These are phyloP conservation scores for Blyttiomyces sp. DNA, from an alignment of 371 early-diverging fungal genomes.

Conservation along the genomic window DNA sequence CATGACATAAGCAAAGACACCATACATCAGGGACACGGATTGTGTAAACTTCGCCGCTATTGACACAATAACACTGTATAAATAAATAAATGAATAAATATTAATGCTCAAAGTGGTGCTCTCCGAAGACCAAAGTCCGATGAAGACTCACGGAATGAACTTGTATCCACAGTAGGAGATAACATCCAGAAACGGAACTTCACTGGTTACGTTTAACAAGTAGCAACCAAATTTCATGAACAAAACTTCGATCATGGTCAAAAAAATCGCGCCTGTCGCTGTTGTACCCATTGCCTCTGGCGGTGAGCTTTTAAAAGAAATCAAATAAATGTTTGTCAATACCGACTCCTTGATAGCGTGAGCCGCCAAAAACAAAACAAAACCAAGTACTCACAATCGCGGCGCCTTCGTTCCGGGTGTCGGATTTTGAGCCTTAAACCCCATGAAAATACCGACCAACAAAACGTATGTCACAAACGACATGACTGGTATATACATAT, in stretches of 20 bases:
- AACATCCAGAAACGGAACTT: conserved; percentile 83
- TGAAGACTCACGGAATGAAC: conserved; percentile 71
- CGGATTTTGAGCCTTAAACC: too few relatives aligned
- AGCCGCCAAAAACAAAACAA: background rate
- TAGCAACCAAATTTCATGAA: conserved; percentile 84
- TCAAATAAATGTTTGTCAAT: background rate
- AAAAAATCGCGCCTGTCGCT: conserved; percentile 79
- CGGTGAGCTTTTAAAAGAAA: too few relatives aligned
- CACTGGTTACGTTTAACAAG: conserved; percentile 81
- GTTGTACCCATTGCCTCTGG: conserved; percentile 90
- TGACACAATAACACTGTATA: conserved; percentile 2
- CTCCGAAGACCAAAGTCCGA: background rate
- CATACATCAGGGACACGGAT: conserved; percentile 39
- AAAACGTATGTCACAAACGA: conserved; percentile 92
- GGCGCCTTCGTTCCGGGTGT: conserved; percentile 1
- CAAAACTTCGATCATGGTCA: conserved; percentile 77
- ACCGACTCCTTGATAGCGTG: background rate
- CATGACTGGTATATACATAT: conserved; percentile 97
- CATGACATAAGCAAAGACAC: conserved; percentile 70
- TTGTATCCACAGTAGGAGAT: conserved; percentile 94
- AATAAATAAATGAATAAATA: background rate
- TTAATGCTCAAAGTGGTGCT: background rate
- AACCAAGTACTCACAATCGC: conserved; percentile 6
- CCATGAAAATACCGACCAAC: conserved; percentile 75
- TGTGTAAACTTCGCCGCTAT: background rate